These are phyloP conservation scores for Trichaptum fuscoviolaceum DNA, from an alignment of 768 basidiomycete genomes.

Conservation along the genomic window DNA sequence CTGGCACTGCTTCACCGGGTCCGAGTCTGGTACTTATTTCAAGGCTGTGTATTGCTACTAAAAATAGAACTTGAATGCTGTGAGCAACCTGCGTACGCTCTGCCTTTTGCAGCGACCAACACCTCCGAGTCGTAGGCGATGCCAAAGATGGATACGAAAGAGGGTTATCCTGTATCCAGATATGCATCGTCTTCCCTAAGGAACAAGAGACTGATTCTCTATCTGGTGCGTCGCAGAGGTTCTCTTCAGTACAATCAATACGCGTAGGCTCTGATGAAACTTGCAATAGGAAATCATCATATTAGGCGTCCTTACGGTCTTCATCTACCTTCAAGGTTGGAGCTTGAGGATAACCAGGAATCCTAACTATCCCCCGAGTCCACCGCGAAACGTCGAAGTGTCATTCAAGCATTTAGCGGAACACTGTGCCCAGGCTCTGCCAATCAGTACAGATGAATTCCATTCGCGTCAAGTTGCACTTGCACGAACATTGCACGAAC, in stretches of 20 bases:
- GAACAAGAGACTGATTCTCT: background rate
- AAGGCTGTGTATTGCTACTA: no score
- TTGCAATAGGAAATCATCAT: background rate
- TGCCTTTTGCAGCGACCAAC: background rate
- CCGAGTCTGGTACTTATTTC: no score
- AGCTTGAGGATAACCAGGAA: background rate
- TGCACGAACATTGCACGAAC: conserved; percentile 40
- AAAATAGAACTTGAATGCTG: background rate
- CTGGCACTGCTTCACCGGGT: no score
- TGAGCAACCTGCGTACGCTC: background rate
- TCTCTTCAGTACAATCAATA: background rate
- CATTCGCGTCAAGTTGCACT: conserved; percentile 48
- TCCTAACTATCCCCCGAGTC: background rate
- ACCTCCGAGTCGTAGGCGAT: background rate
- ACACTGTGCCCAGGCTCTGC: conserved; percentile 45
- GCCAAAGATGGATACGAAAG: background rate
- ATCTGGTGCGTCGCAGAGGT: background rate
- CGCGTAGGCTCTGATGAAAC: no score
- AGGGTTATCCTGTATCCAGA: background rate
- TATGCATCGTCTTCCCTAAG: background rate
- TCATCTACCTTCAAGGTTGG: background rate
- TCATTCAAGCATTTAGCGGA: conserved; percentile 15
- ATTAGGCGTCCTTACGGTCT: background rate
- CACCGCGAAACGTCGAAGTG: background rate
- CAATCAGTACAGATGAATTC: conserved; percentile 45